Percentiles rank a stretch among this genome's conserved stretches.
Evolutionary conservation across 441 rosid genomes (phyloP).

Genomic region (Macaranga tanarius): DNA sequence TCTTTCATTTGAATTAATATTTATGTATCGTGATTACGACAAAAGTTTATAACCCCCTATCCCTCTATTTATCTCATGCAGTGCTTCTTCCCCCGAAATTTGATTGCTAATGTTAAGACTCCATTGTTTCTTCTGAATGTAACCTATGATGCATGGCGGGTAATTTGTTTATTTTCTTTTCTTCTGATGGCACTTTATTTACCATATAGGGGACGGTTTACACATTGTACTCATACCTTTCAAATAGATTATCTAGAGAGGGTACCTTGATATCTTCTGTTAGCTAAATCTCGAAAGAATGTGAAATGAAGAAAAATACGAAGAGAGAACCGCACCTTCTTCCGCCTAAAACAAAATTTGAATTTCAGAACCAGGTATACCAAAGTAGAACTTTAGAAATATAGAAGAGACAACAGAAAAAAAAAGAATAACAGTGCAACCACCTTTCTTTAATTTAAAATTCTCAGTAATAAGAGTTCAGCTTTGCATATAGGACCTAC

Average conservation of each 20-base stretch:
- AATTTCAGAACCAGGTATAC: not conserved
- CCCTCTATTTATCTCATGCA: slow-evolving; percentile 31
- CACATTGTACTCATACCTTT: too few species aligned
- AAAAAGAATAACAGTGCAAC: too few species aligned
- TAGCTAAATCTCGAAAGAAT: too few species aligned
- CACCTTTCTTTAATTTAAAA: too few species aligned
- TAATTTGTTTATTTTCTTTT: slow-evolving; percentile 18
- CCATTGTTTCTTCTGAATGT: slow-evolving; percentile 82
- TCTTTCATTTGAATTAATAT: too few species aligned
- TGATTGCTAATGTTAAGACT: slow-evolving; percentile 57
- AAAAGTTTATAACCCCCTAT: not conserved
- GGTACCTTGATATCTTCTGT: not conserved
- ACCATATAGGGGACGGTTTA: not conserved
- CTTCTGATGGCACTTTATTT: not conserved
- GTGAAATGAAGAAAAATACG: too few species aligned
- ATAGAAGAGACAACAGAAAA: too few species aligned
- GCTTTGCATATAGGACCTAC: too few species aligned
- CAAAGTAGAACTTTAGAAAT: too few species aligned
- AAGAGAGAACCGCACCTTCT: not conserved
- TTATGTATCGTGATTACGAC: too few species aligned
- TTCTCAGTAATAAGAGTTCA: too few species aligned
- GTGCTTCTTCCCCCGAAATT: slow-evolving; percentile 91
- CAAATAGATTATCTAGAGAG: not conserved
- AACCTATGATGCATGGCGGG: slow-evolving; percentile 92
- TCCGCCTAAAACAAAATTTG: not conserved